Percentiles rank a stretch among this genome's conserved stretches.
These are phyloP conservation scores for Coffea eugenioides DNA, from an alignment of 257 asterid genomes.

Conservation along the genomic window DNA sequence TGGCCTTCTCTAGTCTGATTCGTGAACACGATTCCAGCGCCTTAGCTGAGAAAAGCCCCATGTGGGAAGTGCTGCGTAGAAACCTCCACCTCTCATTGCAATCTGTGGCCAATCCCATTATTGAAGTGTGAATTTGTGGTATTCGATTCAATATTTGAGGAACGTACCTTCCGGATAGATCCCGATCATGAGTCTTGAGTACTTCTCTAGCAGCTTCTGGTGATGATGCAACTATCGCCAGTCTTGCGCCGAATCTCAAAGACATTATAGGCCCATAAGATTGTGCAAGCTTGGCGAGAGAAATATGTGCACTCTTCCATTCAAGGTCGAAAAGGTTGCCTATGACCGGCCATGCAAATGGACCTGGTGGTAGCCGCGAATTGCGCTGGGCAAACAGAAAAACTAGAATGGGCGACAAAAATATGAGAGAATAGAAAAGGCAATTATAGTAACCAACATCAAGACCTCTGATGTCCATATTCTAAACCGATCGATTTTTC, in stretches of 20 bases:
- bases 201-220: neutral
- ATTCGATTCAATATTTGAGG: neutral
- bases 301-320: neutral
- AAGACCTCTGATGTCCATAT: no score
- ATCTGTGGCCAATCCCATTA: neutral
- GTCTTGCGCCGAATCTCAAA: neutral
- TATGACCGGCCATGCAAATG: neutral
- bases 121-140: neutral
- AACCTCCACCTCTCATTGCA: neutral
- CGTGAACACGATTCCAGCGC: constrained; percentile 8
- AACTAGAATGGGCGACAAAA: neutral
- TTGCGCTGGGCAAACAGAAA: neutral
- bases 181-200: neutral
- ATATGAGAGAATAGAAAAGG: neutral
- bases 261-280: neutral
- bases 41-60: neutral
- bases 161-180: neutral
- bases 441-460: neutral
- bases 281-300: neutral
- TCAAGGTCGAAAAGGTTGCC: neutral
- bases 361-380: neutral
- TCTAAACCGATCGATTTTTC: no score
- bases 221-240: neutral
- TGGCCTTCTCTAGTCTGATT: neutral
- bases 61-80: neutral